A percentile compares a stretch with the other conserved stretches of the same genome.
Evolutionary conservation across 306 rosid species (phyloP).

Genomic region (Sechiopsis laciniata): DNA sequence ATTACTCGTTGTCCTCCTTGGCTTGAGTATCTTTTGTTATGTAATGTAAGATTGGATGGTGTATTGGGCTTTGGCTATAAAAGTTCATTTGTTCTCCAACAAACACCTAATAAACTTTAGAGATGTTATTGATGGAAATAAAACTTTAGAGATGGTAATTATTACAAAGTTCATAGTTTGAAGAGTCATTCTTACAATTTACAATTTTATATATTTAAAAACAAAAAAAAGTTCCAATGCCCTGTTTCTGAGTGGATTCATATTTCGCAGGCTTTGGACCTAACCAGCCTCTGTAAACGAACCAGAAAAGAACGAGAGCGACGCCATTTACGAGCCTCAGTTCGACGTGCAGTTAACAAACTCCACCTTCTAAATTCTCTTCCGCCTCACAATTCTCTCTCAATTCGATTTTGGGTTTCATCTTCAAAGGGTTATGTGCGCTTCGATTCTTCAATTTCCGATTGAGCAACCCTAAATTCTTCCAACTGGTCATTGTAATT

Average conservation of each 20-base stretch:
- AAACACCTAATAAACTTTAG: too few species aligned
- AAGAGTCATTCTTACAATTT: too few species aligned
- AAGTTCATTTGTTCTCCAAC: too few species aligned
- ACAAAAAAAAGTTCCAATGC: not conserved
- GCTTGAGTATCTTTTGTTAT: too few species aligned
- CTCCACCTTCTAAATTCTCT: conserved; percentile 26
- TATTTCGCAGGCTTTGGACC: conserved; percentile 23
- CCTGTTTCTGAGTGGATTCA: not conserved
- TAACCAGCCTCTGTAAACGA: conserved; percentile 19
- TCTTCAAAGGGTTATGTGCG: conserved; percentile 34
- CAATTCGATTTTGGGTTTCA: conserved; percentile 18
- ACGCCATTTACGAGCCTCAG: conserved; percentile 27
- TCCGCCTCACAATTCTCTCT: conserved; percentile 36
- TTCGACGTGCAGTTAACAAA: conserved; percentile 19
- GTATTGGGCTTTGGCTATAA: too few species aligned
- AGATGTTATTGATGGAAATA: too few species aligned
- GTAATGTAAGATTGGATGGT: too few species aligned
- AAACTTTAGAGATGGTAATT: too few species aligned
- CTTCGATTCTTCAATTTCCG: conserved; percentile 36
- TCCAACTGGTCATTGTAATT: conserved; percentile 13
- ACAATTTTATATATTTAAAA: too few species aligned
- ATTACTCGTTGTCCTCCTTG: too few species aligned
- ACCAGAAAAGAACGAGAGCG: conserved; percentile 9
- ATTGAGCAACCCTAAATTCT: conserved; percentile 30
- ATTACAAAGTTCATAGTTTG: too few species aligned